Percentiles rank a stretch among this genome's conserved stretches.
Evolutionary conservation across 805 yeast genomes (phyloP).

Genomic region (Metschnikowia lachancei): DNA sequence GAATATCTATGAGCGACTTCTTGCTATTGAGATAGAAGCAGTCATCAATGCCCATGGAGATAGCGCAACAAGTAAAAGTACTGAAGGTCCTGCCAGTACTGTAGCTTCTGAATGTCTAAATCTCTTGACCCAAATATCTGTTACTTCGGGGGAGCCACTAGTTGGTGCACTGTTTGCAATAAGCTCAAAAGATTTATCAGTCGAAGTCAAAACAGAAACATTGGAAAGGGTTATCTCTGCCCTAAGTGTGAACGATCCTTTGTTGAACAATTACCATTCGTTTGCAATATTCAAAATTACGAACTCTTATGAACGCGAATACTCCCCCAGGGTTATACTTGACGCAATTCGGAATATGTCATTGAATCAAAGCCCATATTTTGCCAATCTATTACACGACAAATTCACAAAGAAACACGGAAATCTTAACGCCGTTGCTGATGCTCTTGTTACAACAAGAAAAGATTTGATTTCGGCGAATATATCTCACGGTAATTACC

Average conservation of each 20-base stretch:
- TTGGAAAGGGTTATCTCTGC: slow-evolving; percentile 11
- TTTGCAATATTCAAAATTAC: slow-evolving; percentile 15
- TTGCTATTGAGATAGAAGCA: slow-evolving; percentile 7
- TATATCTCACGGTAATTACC: slow-evolving; percentile 14
- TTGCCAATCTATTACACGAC: slow-evolving; percentile 21
- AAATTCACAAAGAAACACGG: background rate
- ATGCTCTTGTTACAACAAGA: background rate
- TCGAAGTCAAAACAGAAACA: slow-evolving; percentile 6
- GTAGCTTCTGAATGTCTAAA: slow-evolving; percentile 1
- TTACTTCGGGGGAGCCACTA: slow-evolving; percentile 13
- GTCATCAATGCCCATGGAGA: background rate
- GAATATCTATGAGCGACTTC: slow-evolving; percentile 6
- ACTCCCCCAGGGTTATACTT: slow-evolving; percentile 1
- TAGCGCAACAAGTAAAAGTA: background rate
- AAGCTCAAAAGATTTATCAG: background rate
- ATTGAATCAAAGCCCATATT: slow-evolving; percentile 15
- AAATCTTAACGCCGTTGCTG: background rate
- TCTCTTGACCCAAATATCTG: slow-evolving; percentile 2
- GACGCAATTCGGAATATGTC: slow-evolving; percentile 14
- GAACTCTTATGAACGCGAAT: background rate
- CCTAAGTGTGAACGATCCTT: slow-evolving; percentile 11
- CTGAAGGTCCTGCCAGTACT: background rate
- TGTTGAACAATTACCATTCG: slow-evolving; percentile 13
- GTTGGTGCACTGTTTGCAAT: slow-evolving; percentile 14
- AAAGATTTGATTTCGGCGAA: slow-evolving; percentile 15